Base-by-base conservation (phyloP, 768 basidiomycete species). In the Termitomyces sp. region DNA sequence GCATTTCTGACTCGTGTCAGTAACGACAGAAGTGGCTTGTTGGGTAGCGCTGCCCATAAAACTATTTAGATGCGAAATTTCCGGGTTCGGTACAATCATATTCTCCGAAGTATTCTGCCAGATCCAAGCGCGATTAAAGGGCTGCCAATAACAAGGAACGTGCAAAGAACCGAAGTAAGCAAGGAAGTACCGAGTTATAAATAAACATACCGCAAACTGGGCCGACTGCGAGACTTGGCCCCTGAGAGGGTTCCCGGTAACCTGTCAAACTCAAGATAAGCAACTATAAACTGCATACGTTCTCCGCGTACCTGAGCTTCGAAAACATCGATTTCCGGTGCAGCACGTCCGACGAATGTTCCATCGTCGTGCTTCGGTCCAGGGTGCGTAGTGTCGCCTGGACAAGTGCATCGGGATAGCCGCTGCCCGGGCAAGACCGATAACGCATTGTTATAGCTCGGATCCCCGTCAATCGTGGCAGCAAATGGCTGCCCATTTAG, bases 251-350 rank as follows among this genome's bases (percentile, higher is more conserved):
- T 61, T 68, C 26, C 72, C 79, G 55, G 67, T 79, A 65, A 76
- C 79, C 85, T 70, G 72, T 65, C 64, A 39, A 44, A 24, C 13
- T 51, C 12, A 32, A 44, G 29, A 42, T 55, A n/a, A 53, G 31
- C 42, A 48, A 7, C 44, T 12, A 34, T 67, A 43, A 56, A 65
- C 62, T 26, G 12, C 22, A 34, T n/a, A 18, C 43, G n/a, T 41
- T 41, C 39, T 41, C 39, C n/a, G 8, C 64, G 67, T 67, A 67
- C 79, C 71, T 88, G 86, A 31, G 92, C 91, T 72, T 94, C 93
- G 59, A 94, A 84, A 43, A 94, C 70, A 69, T 94, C 93, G 59
- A 94, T 93, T 69, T 94, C 92, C 3, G 92, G 92, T 26, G 92
- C 88, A 24, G 86, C 72, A 29, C 93, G 77, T 2, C 92, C 93